Conservation (phyloP, 768 basidiomycete genomes). For the Clitopilus passeckerianus region DNA sequence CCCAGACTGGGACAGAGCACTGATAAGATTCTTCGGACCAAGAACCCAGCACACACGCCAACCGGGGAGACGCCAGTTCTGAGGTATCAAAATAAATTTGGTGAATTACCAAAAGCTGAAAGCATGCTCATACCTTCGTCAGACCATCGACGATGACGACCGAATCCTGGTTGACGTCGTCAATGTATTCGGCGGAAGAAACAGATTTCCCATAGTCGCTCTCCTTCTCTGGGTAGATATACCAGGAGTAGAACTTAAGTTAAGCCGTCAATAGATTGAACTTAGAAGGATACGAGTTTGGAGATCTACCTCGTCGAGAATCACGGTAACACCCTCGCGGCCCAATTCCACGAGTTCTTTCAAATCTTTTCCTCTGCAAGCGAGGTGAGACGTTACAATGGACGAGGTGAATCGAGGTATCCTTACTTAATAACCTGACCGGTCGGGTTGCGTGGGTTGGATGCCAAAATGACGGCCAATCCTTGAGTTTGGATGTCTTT, state of each 20-base stretch:
- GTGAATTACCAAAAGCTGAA: background rate
- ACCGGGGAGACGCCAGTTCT: slow-evolving; percentile 95
- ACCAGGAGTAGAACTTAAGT: slow-evolving; percentile 88
- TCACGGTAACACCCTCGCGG: slow-evolving; percentile 76
- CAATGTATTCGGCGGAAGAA: slow-evolving; percentile 78
- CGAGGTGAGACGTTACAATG: slow-evolving; percentile 1
- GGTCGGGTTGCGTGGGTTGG: slow-evolving; percentile 96
- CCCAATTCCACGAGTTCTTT: slow-evolving; percentile 72
- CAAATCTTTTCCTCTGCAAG: slow-evolving; percentile 67
- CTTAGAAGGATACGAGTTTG: background rate
- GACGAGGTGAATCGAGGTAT: background rate
- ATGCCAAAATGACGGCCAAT: slow-evolving; percentile 78
- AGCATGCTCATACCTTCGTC: slow-evolving; percentile 59
- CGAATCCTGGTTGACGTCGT: slow-evolving; percentile 85
- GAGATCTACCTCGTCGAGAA: slow-evolving; percentile 68
- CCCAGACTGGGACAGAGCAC: slow-evolving; percentile 88
- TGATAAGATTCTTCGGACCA: slow-evolving; percentile 84
- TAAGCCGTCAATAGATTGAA: slow-evolving; percentile 3
- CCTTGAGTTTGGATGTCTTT: slow-evolving; percentile 83
- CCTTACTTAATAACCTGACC: slow-evolving; percentile 71
- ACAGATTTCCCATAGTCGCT: slow-evolving; percentile 72
- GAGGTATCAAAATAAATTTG: slow-evolving; percentile 4
- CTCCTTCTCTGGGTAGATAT: slow-evolving; percentile 80
- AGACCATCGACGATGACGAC: slow-evolving; percentile 87
- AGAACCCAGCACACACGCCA: slow-evolving; percentile 95